Conservation (phyloP, 441 rosid genomes). For the Dalechampia spathulata region DNA sequence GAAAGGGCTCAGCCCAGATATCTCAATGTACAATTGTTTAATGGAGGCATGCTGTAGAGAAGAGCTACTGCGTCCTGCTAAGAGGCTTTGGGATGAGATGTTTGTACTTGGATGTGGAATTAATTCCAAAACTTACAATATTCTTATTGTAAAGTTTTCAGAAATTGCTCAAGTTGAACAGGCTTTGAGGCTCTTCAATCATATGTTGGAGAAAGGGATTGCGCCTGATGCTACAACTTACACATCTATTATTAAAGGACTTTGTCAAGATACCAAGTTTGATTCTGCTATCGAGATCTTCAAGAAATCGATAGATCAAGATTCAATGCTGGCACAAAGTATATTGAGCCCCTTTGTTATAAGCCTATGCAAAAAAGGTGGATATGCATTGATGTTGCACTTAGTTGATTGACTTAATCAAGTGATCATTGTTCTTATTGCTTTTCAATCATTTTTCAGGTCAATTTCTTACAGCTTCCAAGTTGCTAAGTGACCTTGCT, state of each 20-base stretch:
- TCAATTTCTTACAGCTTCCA: constrained; percentile 42
- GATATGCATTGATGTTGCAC: not conserved
- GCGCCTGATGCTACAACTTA: constrained; percentile 56
- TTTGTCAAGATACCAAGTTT: constrained; percentile 55
- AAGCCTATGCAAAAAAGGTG: constrained; percentile 55
- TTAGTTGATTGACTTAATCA: not conserved
- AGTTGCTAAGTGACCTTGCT: constrained; percentile 34
- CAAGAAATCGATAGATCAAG: constrained; percentile 34
- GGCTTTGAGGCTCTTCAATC: constrained; percentile 54
- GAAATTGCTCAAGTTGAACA: constrained; percentile 62
- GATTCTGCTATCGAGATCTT: constrained; percentile 52
- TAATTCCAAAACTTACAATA: constrained; percentile 53
- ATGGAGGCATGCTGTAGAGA: constrained; percentile 81
- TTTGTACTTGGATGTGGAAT: constrained; percentile 64
- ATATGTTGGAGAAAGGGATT: constrained; percentile 60
- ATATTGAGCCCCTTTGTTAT: constrained; percentile 35
- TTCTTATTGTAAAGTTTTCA: constrained; percentile 59
- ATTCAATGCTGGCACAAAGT: constrained; percentile 31
- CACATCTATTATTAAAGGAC: constrained; percentile 44
- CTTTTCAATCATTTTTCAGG: constrained; percentile 28
- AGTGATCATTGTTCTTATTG: not conserved
- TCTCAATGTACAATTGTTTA: constrained; percentile 54
- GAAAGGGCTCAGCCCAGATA: constrained; percentile 55
- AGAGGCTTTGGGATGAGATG: constrained; percentile 95
- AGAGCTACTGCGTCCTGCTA: constrained; percentile 83